Evolutionary conservation across 306 rosid genomes (phyloP).

Genomic region (Prunus armeniaca): DNA sequence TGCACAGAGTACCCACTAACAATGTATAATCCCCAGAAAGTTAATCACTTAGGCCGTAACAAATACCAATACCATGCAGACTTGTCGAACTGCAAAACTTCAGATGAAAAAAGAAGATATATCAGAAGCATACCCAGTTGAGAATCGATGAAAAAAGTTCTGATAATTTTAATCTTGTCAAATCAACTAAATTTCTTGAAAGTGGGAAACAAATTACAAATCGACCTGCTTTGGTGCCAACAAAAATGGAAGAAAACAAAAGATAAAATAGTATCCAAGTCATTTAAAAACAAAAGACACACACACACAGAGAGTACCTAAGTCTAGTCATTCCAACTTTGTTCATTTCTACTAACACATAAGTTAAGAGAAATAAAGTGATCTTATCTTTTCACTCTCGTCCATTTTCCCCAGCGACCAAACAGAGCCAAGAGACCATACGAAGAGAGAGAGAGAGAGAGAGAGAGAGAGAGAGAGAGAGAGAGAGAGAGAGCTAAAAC

Average conservation of each 20-base stretch:
- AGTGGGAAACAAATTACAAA: not conserved
- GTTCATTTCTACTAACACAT: not conserved
- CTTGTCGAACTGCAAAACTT: conserved; percentile 3
- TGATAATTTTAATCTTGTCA: not conserved
- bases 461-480: not conserved
- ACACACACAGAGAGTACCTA: not conserved
- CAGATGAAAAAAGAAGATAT: not conserved
- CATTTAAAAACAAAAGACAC: not conserved
- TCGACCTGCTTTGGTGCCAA: not conserved
- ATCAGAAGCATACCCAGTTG: not conserved
- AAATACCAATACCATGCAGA: not conserved
- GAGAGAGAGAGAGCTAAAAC: not conserved
- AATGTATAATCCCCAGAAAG: not conserved
- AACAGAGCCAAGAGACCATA: conserved; percentile 3
- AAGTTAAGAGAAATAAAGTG: not conserved
- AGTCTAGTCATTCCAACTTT: not conserved
- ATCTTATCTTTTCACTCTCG: not conserved
- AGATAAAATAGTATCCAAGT: not conserved
- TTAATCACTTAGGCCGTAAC: not conserved
- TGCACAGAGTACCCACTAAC: not conserved
- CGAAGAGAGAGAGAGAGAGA: not conserved
- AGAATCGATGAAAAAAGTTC: not conserved
- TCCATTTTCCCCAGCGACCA: conserved; percentile 21
- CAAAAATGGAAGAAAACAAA: not conserved
- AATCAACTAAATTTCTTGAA: not conserved